Evolutionary conservation across 208 protist species (phyloP), one percentile per base, ranked within the genome.

Genomic region (Acanthamoeba castellanii): DNA sequence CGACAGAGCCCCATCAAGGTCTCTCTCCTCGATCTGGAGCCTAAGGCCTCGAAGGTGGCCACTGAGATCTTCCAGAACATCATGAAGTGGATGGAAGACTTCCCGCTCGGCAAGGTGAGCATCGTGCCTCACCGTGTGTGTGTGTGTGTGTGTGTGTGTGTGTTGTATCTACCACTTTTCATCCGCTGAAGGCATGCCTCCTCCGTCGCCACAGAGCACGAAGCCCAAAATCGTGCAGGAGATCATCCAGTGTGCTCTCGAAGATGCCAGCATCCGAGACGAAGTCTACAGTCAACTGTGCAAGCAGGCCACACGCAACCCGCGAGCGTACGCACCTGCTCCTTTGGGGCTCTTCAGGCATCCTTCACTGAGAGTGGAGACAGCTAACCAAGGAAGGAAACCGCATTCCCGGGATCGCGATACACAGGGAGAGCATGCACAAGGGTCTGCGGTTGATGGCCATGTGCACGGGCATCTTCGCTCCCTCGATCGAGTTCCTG

Each of bases 51-150:
- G n/a, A 94, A 94, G 89, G 8, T 27, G 6, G 89, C 89, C 5
- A 81, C 47, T 4, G 59, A 74, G 42, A 81, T 82, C 25, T 94
- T 94, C 68, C 89, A 94, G 32, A 82, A 81, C 32, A 82, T 94
- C 22, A 94, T 94, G 89, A 94, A 94, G 66, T 74, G 37, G 50
- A 94, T 94, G 89, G 89, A 94, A 27, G 89, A 94, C 89, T 82
- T 94, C 68, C 89, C 89, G 37, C 42, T 94, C 5, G 89, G 89
- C 61, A 94, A 94, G 76, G 76, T 85, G 30, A 13, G 22, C 32
- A 7, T 9, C 37, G 14, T 85, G 11, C 47, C 30, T 42, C 14
- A 5, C 27, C 22, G 59, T 68, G 59, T 68, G 66, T 74, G 66
- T 47, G 30, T 11, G 59, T 68, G 59, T 68, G 66, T 74, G 66